Conservation (phyloP, 805 yeast genomes). For the Metschnikowia matae region DNA sequence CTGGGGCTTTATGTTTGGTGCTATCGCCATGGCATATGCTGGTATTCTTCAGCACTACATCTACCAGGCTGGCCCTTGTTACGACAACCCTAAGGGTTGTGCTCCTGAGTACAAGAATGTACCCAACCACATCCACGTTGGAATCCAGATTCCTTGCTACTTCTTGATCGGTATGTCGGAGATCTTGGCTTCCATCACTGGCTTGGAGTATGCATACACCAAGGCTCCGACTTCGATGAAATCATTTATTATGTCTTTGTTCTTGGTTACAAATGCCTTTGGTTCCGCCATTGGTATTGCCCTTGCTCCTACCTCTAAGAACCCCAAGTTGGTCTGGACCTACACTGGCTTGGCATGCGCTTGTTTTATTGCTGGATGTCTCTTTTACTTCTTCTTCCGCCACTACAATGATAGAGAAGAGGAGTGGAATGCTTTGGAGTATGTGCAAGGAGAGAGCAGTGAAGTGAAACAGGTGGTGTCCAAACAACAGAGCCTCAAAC, state of each 20-base stretch:
- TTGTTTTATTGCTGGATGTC: constrained; percentile 53
- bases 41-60: constrained; percentile 14
- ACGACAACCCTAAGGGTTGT: constrained; percentile 9
- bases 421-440: constrained; percentile 50
- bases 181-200: constrained; percentile 15
- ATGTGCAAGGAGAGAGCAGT: background rate
- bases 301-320: constrained; percentile 45
- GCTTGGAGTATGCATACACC: constrained; percentile 17
- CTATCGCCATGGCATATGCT: constrained; percentile 13
- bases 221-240: constrained; percentile 17
- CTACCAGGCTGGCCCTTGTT: constrained; percentile 14
- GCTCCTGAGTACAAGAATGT: constrained; percentile 8
- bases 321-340: constrained; percentile 69
- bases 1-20: constrained; percentile 14
- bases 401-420: constrained; percentile 55
- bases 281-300: constrained; percentile 77
- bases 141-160: constrained; percentile 13
- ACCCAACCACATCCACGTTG: constrained; percentile 11
- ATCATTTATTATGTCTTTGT: constrained; percentile 30
- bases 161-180: constrained; percentile 10
- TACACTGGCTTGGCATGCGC: constrained; percentile 59
- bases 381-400: constrained; percentile 57
- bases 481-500: background rate
- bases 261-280: constrained; percentile 64
- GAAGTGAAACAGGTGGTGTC: constrained; percentile 1